phyloP scores from a whole-genome alignment of 2,329 filamentous ascomycete species.

The Penicillium freii region DNA sequence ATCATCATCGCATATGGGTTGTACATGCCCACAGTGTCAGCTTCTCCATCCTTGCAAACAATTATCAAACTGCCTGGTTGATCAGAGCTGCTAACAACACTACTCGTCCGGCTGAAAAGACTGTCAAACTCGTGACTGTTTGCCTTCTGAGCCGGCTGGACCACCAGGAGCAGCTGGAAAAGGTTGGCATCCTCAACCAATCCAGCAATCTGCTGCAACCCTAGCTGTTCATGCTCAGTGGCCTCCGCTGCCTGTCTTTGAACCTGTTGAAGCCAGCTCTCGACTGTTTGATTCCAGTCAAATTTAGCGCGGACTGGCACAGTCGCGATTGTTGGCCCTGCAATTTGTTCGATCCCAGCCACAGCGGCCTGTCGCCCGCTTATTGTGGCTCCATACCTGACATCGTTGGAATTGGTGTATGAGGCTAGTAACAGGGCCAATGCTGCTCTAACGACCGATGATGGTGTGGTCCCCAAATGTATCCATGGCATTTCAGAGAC shows the following conservation, averaged over 20 bases:
- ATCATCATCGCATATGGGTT: background rate
- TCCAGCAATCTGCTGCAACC: background rate
- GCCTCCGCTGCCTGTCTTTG: background rate
- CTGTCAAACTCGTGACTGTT: too few relatives aligned
- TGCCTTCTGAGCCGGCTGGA: background rate
- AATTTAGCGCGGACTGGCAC: background rate
- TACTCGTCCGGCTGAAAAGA: background rate
- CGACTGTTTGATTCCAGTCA: background rate
- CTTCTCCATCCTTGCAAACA: background rate
- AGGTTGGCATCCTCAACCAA: background rate
- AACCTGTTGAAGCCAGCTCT: background rate
- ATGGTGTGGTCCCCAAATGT: background rate
- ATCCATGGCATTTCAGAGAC: background rate
- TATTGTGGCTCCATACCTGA: background rate
- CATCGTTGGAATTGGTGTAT: background rate
- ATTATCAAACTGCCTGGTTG: background rate
- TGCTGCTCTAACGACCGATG: background rate
- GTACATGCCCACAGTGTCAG: background rate
- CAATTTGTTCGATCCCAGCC: background rate
- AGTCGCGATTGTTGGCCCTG: background rate
- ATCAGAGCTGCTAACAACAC: background rate
- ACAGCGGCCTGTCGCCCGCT: background rate
- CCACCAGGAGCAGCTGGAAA: background rate
- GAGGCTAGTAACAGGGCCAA: background rate
- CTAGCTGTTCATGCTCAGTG: background rate